phyloP scores from a whole-genome alignment of 768 basidiomycete genomes.

The Termitomyces sp. region DNA sequence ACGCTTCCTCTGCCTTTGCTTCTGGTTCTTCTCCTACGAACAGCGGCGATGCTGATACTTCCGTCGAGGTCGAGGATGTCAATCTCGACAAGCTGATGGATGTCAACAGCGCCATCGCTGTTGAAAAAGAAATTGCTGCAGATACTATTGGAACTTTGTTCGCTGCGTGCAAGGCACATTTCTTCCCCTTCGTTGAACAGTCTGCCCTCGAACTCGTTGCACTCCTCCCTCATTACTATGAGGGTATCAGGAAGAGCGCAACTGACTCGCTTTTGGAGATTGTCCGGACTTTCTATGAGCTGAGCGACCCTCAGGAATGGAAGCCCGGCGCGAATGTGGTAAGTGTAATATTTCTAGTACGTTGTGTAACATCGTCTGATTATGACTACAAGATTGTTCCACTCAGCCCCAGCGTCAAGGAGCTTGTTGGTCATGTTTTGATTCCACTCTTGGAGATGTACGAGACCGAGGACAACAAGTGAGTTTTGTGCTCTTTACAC shows the following conservation, averaged over 20 bases:
- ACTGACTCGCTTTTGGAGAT: slow-evolving; percentile 86
- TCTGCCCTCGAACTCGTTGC: slow-evolving; percentile 75
- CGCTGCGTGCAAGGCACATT: slow-evolving; percentile 72
- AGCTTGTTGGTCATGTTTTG: slow-evolving; percentile 74
- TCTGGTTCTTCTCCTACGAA: slow-evolving; percentile 72
- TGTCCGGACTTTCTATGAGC: slow-evolving; percentile 87
- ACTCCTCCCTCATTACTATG: slow-evolving; percentile 89
- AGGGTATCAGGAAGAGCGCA: slow-evolving; percentile 94
- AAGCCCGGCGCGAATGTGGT: slow-evolving; percentile 65
- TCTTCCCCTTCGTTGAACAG: slow-evolving; percentile 88
- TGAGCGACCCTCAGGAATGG: slow-evolving; percentile 84
- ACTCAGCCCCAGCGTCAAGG: slow-evolving; percentile 66
- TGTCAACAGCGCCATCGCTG: slow-evolving; percentile 93
- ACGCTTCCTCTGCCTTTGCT: slow-evolving; percentile 59
- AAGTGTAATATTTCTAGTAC: slow-evolving; percentile 23
- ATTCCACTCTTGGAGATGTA: slow-evolving; percentile 83
- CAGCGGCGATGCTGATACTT: slow-evolving; percentile 53
- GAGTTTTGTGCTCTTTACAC: slow-evolving; percentile 31
- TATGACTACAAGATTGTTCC: slow-evolving; percentile 33
- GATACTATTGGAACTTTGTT: slow-evolving; percentile 95
- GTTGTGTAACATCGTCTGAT: neutral
- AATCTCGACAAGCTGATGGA: slow-evolving; percentile 87
- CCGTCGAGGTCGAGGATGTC: slow-evolving; percentile 70
- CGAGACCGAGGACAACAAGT: slow-evolving; percentile 97
- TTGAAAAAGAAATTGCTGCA: slow-evolving; percentile 98